Evolutionary conservation across 768 basidiomycete species (phyloP).

Genomic region (Lentinula detonsa): DNA sequence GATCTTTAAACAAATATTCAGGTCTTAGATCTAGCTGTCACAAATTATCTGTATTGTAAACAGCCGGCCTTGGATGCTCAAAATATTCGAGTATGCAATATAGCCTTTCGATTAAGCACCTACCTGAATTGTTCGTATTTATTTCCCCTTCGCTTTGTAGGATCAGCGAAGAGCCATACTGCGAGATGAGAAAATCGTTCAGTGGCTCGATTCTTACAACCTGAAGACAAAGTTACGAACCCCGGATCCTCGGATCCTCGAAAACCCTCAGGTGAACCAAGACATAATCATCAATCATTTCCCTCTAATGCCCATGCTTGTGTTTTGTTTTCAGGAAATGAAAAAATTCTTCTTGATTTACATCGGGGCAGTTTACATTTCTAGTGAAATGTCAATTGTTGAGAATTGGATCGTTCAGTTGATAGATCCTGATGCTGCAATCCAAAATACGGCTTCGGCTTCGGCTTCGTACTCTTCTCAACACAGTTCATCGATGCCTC

Average conservation of each 20-base stretch:
- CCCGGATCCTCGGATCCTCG: background rate
- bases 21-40: background rate
- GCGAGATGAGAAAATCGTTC: background rate
- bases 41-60: background rate
- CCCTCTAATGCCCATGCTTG: background rate
- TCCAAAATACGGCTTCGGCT: slow-evolving; percentile 13
- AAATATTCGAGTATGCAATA: background rate
- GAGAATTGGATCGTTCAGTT: slow-evolving; percentile 34
- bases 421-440: slow-evolving; percentile 23
- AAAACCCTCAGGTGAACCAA: background rate
- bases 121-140: background rate
- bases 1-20: background rate
- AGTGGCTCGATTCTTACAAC: background rate
- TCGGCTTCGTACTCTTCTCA: background rate
- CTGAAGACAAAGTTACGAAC: background rate
- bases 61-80: background rate
- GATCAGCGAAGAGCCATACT: background rate
- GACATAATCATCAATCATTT: background rate
- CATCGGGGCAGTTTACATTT: slow-evolving; percentile 36
- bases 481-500: background rate
- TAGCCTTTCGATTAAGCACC: too few species aligned
- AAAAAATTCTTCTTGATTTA: slow-evolving; percentile 34
- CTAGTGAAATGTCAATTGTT: slow-evolving; percentile 28
- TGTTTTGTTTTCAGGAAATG: background rate
- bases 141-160: background rate